Conservation (phyloP, 371 early-diverging fungal species). For the Capniomyces stellatus region DNA sequence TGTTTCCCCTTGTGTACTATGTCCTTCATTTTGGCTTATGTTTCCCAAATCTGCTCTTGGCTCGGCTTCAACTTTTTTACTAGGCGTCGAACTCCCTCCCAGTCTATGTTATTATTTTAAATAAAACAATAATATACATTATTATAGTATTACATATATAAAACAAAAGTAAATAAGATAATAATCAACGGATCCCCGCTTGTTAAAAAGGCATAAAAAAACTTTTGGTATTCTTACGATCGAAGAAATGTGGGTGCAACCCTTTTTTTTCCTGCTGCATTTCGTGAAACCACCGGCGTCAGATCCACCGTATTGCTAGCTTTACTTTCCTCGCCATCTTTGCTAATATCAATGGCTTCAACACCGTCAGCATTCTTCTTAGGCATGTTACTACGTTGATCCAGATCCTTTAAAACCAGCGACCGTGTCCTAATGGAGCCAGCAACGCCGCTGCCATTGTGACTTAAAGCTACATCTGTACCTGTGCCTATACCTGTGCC, state of each 20-base stretch:
- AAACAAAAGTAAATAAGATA: too few relatives aligned
- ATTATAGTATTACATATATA: too few relatives aligned
- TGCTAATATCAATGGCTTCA: background rate
- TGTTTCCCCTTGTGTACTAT: slow-evolving; percentile 8
- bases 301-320: background rate
- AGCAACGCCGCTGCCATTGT: background rate
- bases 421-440: slow-evolving; percentile 4
- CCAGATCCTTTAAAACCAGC: background rate
- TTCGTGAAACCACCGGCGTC: slow-evolving; percentile 12
- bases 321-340: background rate
- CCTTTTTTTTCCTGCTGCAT: slow-evolving; percentile 14
- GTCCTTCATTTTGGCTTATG: too few relatives aligned
- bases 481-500: background rate
- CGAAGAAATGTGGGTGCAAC: slow-evolving; percentile 21
- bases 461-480: background rate
- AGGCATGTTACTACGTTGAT: background rate
- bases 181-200: too few relatives aligned
- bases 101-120: slow-evolving; percentile 2
- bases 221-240: slow-evolving; percentile 13
- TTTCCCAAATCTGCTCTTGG: background rate
- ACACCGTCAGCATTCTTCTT: background rate
- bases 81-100: background rate
- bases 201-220: too few relatives aligned
- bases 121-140: too few relatives aligned
- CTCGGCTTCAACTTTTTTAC: background rate